These are phyloP conservation scores for Cyclostephanos invisitatus DNA, from an alignment of 108 stramenopile genomes.

Conservation along the genomic window DNA sequence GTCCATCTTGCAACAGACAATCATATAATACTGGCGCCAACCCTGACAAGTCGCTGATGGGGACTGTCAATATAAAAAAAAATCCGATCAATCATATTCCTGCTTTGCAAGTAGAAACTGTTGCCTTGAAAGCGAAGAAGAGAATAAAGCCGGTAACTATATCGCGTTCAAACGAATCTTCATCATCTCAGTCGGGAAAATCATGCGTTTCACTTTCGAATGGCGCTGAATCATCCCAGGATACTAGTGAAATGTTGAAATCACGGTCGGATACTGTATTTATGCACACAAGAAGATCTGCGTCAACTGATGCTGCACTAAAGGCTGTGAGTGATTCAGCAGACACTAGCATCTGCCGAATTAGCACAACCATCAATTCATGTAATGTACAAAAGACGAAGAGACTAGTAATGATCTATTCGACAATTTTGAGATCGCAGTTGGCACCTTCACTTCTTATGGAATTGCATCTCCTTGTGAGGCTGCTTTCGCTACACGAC, in stretches of 20 bases:
- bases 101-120: neutral
- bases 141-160: conserved; percentile 26
- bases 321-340: neutral
- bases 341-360: neutral
- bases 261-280: neutral
- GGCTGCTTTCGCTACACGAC: conserved; percentile 50
- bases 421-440: conserved; percentile 55
- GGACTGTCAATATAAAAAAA: neutral
- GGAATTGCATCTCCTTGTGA: conserved; percentile 75
- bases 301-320: neutral
- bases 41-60: neutral
- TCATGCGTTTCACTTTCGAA: neutral
- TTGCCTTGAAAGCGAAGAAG: conserved; percentile 5
- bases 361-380: neutral
- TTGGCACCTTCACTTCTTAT: conserved; percentile 71
- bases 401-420: conserved; percentile 59
- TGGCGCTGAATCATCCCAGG: conserved; percentile 2
- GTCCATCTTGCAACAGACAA: neutral
- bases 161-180: conserved; percentile 1
- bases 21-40: neutral
- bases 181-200: neutral
- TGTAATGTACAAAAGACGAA: conserved; percentile 21
- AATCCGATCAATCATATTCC: neutral
- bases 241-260: conserved; percentile 6
- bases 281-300: neutral